Evolutionary conservation across 1,284 basidiomycete genomes (phyloP).

Genomic region (Malassezia vespertilionis): DNA sequence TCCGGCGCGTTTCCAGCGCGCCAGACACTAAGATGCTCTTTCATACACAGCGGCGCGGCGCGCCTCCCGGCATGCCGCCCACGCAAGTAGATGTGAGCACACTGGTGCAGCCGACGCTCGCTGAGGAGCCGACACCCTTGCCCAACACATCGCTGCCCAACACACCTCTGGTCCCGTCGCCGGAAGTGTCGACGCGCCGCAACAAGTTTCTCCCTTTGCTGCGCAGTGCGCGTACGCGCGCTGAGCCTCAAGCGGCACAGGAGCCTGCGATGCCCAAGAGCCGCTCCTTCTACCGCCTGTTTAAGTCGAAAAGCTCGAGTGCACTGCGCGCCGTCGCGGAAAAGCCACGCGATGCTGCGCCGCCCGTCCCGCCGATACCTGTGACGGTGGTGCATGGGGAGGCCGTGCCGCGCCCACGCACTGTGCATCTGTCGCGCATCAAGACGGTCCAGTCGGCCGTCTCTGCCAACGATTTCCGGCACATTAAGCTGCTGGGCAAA

Average conservation of each 20-base stretch:
- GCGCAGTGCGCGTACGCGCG: neutral
- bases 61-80: no score
- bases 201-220: constrained; percentile 4
- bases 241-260: neutral
- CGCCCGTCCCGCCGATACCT: constrained; percentile 4
- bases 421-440: constrained; percentile 51
- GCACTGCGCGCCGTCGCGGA: constrained; percentile 4
- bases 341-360: neutral
- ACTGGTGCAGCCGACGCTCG: neutral
- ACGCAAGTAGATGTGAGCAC: no score
- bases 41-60: constrained; percentile 23
- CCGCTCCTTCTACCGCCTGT: constrained; percentile 10
- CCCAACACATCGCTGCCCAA: neutral
- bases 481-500: constrained; percentile 47
- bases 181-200: constrained; percentile 5
- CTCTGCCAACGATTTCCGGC: constrained; percentile 38
- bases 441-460: constrained; percentile 59
- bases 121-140: neutral
- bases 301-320: constrained; percentile 15
- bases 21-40: constrained; percentile 90
- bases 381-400: neutral
- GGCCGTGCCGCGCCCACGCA: neutral
- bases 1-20: constrained; percentile 86
- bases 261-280: neutral
- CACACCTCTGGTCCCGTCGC: neutral